Evolutionary conservation across 2,329 filamentous ascomycete species (phyloP).

Genomic region (Chrysoporthe deuterocubensis): DNA sequence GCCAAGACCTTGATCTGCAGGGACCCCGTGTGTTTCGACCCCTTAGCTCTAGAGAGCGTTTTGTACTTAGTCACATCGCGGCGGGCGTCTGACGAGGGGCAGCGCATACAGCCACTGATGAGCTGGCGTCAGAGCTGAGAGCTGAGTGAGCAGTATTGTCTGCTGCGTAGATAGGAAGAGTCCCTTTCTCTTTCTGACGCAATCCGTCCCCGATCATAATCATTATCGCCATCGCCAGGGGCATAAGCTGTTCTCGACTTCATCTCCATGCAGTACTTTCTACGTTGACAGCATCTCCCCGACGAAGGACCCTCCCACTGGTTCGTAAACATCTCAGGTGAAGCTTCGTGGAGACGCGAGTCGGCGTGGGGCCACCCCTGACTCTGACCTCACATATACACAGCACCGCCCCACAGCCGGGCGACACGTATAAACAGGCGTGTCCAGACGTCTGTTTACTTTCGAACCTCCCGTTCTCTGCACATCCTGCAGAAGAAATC

Average conservation of each 20-base stretch:
- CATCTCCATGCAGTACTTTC: background rate
- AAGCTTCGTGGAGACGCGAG: conserved; percentile 21
- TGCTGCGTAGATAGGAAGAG: background rate
- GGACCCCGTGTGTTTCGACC: conserved; percentile 25
- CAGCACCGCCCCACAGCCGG: conserved; percentile 22
- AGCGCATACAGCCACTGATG: background rate
- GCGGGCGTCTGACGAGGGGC: conserved; percentile 13
- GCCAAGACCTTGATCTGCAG: conserved; percentile 27
- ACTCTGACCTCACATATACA: conserved; percentile 25
- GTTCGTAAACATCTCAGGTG: background rate
- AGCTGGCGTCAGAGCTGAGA: conserved; percentile 4
- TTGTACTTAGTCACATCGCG: background rate
- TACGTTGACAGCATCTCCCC: background rate
- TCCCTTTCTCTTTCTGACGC: too few relatives aligned
- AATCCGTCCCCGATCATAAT: background rate
- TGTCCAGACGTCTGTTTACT: conserved; percentile 1
- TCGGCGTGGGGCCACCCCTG: conserved; percentile 28
- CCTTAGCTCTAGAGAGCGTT: conserved; percentile 14
- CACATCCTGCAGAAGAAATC: background rate
- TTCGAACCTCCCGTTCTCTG: background rate
- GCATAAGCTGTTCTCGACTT: background rate
- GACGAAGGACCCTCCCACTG: background rate
- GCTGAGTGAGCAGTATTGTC: background rate
- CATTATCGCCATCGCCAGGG: background rate
- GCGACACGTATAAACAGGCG: conserved; percentile 19